phyloP scores from a whole-genome alignment of 164 flowering plant genomes.

The Hamamelis virginiana region DNA sequence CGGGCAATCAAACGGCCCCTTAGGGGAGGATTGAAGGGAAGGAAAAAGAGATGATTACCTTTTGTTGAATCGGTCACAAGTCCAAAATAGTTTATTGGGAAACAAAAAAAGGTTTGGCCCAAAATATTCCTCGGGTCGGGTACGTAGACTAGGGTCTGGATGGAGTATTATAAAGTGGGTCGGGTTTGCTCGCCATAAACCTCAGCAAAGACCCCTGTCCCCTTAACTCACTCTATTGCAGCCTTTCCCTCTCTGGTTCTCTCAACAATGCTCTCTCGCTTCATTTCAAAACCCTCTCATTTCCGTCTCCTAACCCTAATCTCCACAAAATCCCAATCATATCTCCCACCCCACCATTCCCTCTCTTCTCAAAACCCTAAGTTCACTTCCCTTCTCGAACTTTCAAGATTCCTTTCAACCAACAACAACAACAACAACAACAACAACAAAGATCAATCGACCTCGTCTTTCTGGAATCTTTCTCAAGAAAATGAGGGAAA shows the following conservation, averaged over 20 bases:
- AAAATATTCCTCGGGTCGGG: too few species aligned
- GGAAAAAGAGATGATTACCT: too few species aligned
- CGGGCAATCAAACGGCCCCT: too few species aligned
- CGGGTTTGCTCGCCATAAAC: too few species aligned
- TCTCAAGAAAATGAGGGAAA: slow-evolving; percentile 29
- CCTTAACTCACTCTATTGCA: too few species aligned
- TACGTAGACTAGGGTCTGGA: too few species aligned
- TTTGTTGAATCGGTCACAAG: too few species aligned
- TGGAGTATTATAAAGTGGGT: too few species aligned
- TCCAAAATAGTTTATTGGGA: too few species aligned
- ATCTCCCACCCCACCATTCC: slow-evolving; percentile 4
- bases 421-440: slow-evolving; percentile 16
- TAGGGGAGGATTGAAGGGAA: too few species aligned
- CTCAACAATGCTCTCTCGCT: slow-evolving; percentile 47
- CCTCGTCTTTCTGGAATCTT: slow-evolving; percentile 33
- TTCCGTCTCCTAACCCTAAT: slow-evolving; percentile 28
- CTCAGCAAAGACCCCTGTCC: too few species aligned
- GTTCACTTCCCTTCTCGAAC: slow-evolving; percentile 9
- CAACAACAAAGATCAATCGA: slow-evolving; percentile 5
- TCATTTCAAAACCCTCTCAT: slow-evolving; percentile 40
- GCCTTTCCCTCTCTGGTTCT: neutral
- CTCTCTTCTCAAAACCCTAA: slow-evolving; percentile 15
- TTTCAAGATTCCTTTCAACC: slow-evolving; percentile 32
- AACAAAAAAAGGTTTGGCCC: too few species aligned
- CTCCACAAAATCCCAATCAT: slow-evolving; percentile 20